Evolutionary conservation across 1,284 basidiomycete genomes (phyloP), one percentile per base, ranked within the genome.

Genomic region (Agaricales sp.): DNA sequence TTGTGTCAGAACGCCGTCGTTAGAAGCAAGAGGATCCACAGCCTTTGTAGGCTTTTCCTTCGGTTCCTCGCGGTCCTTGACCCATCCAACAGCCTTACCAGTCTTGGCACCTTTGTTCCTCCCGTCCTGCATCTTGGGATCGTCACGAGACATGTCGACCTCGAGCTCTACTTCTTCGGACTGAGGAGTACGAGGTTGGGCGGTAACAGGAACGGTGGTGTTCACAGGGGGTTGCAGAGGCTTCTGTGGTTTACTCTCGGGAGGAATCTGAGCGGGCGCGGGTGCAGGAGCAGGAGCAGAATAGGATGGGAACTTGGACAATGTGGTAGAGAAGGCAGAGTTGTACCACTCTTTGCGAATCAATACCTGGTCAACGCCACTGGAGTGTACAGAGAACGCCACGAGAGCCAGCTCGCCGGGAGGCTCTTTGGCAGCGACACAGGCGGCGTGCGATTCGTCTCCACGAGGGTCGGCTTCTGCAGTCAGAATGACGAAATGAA

Each of bases 271-370:
- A 54, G 78, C 69, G 18, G 67, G 62, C 4, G 80, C 69, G 19
- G 68, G 63, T 4, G 11, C 8, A 19, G n/a, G 13, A 23, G 58
- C 68, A 38, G 66, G 61, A n/a, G 68, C 61, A 12, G 59, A 55
- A 45, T 75, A 72, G n/a, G 68, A 51, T 4, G 86, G 86, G 61
- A 82, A 77, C 59, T 85, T 87, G 54, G 77, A 69, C 16, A 66
- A 62, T 4, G 80, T 69, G 18, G 67, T 63, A 4, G 67, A 57
- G 44, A 86, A 64, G 0, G 86, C 87, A 16, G 68, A 61, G 53
- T 87, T 83, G 57, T 77, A 87, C 82, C 84, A 88, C 59, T 90
- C 87, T 62, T 78, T 82, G 55, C 83, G 76, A 56, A 91, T 83
- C 39, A 88, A 73, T 21, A 91, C 77, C 60, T 90, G 87, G 60